Base-by-base conservation (phyloP, 495 filamentous ascomycete genomes). In the Xylaria nigripes region DNA sequence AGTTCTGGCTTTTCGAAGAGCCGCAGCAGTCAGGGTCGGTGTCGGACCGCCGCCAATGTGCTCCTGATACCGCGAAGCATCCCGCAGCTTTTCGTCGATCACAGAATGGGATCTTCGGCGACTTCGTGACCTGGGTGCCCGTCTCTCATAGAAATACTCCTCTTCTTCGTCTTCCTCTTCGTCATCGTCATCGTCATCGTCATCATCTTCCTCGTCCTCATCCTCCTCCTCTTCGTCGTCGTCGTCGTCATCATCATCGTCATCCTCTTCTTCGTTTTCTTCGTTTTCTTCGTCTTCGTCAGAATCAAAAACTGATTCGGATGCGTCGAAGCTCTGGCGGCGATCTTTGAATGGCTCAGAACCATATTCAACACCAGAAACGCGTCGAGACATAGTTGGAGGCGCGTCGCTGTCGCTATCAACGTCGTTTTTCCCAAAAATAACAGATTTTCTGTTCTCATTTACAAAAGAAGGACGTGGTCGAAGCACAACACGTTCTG, bases 31-130 rank as follows among this genome's bases (percentile, higher is more conserved):
- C 24, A 81, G 57, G 18, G 72, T 70, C 45, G 72, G 54, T 30
- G 57, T 51, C n/a, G 68, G 52, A 21, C 68, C 70, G n/a, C 72
- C 76, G 3, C 58, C 67, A 6, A 76, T 67, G 6, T 77, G 71
- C 22, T 79, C 72, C 59, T 81, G 78, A 60, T 81, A 81, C 15
- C 57, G 60, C 12, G 69, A 59, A 12, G 77, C 76, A 50, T 68
- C 63, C 6, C 67, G 65, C 6, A 78, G 51, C 51, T 79, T 76
- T 30, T 78, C 75, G 58, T 79, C 76, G 45, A 73, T 77, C n/a
- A 61, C 68, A 48, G 58, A 55, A 22, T 61, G 61, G 3, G 64
- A 67, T 23, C 51, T 59, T 44, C 64, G 59, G 38, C 64, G 64
- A 45, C 57, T 59, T 42, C 61, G 59, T 24, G 59, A 57, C 48